phyloP scores from a whole-genome alignment of 1,284 basidiomycete species.

The Somion occarium region DNA sequence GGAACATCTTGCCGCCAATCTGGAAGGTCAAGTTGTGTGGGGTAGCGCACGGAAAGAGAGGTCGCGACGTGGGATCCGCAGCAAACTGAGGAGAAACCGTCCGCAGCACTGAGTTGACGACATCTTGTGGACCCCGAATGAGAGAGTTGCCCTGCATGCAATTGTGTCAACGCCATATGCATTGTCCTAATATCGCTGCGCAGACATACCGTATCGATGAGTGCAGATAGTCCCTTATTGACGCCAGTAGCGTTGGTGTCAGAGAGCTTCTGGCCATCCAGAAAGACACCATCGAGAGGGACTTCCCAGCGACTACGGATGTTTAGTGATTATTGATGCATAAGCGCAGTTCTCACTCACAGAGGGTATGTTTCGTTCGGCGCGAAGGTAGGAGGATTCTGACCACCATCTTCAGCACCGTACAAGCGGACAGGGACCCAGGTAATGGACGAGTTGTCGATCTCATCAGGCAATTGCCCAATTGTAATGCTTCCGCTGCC shows the following conservation, averaged over 20 bases:
- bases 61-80: constrained; percentile 18
- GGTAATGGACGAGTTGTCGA: constrained; percentile 34
- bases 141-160: constrained; percentile 34
- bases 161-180: constrained; percentile 1
- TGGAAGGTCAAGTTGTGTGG: constrained; percentile 55
- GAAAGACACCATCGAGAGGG: constrained; percentile 48
- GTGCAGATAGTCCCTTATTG: constrained; percentile 35
- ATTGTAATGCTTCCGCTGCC: constrained; percentile 34
- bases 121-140: constrained; percentile 34
- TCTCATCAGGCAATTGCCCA: constrained; percentile 34
- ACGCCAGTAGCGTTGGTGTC: constrained; percentile 33
- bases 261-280: constrained; percentile 47
- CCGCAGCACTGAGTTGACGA: constrained; percentile 35
- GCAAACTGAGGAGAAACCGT: constrained; percentile 32
- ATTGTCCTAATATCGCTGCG: not conserved
- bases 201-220: constrained; percentile 45
- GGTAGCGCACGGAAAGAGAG: constrained; percentile 37
- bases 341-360: constrained; percentile 16
- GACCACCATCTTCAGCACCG: constrained; percentile 30
- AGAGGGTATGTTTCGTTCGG: constrained; percentile 31
- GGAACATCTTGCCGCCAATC: constrained; percentile 58
- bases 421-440: constrained; percentile 42
- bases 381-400: constrained; percentile 31
- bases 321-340: not conserved
- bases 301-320: constrained; percentile 51